Evolutionary conservation across 176 grass and related monocot species (phyloP), one percentile per base, ranked within the genome.

Genomic region (Juncus effusus): DNA sequence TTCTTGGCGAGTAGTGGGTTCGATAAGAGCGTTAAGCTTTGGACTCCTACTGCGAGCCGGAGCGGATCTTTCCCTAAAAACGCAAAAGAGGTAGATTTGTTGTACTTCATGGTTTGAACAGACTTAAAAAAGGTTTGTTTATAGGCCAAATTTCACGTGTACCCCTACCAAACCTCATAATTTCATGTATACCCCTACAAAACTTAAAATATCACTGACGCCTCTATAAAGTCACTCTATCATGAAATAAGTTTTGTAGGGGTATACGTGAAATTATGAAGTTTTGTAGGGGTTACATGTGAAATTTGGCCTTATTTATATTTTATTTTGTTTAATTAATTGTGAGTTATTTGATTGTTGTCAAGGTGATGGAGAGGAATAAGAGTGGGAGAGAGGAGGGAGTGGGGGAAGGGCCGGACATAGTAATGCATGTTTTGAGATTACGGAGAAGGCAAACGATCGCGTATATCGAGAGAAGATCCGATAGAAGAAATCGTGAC

Each of bases 1-100:
- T 87, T 90, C 60, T 64, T 96, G 53, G 87, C 87, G 80, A 78
- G 83, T 39, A 90, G 91, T 77, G 91, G 91, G 38, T 87, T 87
- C 40, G 91, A 83, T 51, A 83, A 75, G 42, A 87, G 57, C 57
- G 54, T 90, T 16, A 90, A 90, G 64, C 73, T 90, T 36, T 87
- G 87, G 91, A 85, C 81, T 41, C 86, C 91, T 47, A 39, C 63
- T 7, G 70, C 81, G 38, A 70, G 36, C 8, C 64, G 80, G 57
- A 16, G 7, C 0, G 66, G 55, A 13, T 45, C 73, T 0, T 60
- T 87, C 14, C 84, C 86, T 13, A 82, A 82, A 77, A 84, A 87
- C 68, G 78, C 78, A 60, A 75, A 82, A 52, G 47, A 90, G 75
- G 83, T 87, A 78, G 38, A 42, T 77, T 38, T 74, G 40, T 7